A percentile compares a stretch with the other conserved stretches of the same genome.
Evolutionary conservation across 164 flowering plant species (phyloP).

Genomic region (Euptelea pleiosperma): DNA sequence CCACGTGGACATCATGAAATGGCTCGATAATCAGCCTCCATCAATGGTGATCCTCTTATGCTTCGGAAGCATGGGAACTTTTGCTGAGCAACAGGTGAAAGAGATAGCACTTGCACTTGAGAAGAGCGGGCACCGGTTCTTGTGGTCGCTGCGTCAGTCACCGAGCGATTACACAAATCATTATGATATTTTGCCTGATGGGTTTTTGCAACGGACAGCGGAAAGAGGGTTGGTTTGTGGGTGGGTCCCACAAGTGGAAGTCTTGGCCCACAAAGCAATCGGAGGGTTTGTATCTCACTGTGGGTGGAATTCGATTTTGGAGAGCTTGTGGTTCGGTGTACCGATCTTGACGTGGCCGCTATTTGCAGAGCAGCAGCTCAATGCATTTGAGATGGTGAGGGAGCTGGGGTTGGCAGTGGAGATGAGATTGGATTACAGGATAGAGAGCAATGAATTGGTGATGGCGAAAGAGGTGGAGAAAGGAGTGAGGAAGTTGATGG

Average conservation of each 20-base stretch:
- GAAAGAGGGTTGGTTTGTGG: slow-evolving; percentile 11
- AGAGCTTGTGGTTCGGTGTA: slow-evolving; percentile 21
- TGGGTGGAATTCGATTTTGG: slow-evolving; percentile 23
- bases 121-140: slow-evolving; percentile 27
- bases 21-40: slow-evolving; percentile 34
- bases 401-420: slow-evolving; percentile 18
- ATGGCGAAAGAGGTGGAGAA: slow-evolving; percentile 4
- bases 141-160: slow-evolving; percentile 33
- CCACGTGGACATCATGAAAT: neutral
- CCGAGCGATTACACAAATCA: neutral
- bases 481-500: neutral
- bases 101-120: slow-evolving; percentile 41
- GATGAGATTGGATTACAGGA: slow-evolving; percentile 16
- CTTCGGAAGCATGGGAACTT: slow-evolving; percentile 37
- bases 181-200: slow-evolving; percentile 10
- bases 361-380: slow-evolving; percentile 13
- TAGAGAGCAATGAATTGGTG: neutral
- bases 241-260: slow-evolving; percentile 17
- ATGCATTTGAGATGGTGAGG: slow-evolving; percentile 13
- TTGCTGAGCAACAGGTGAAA: slow-evolving; percentile 21
- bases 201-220: slow-evolving; percentile 11
- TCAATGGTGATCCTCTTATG: slow-evolving; percentile 36
- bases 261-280: slow-evolving; percentile 13
- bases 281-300: slow-evolving; percentile 22
- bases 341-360: slow-evolving; percentile 17